Base-by-base conservation (phyloP, 768 basidiomycete genomes). In the Boletus reticuloceps region DNA sequence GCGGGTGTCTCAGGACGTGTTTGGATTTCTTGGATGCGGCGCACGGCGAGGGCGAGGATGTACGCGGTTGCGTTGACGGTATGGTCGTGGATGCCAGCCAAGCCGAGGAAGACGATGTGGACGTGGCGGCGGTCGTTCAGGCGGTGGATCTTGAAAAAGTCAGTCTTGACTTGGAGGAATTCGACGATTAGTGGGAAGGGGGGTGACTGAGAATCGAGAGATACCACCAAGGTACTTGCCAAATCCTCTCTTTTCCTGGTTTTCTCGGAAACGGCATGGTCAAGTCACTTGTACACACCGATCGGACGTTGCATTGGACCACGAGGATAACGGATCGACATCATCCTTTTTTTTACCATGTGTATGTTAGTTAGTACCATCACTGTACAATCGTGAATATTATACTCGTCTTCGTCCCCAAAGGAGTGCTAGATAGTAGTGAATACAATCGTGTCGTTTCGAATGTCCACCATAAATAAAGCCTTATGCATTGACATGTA, bases 1-100 rank as follows among this genome's bases (percentile, higher is more conserved):
- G 86, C 29, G 88, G 89, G 1, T 91, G 89, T 67, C 64, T 71
- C n/a, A 60, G 54, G 47, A 82, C 82, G 0, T 91, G 89, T 66
- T 64, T 91, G 51, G 77, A 77, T 32, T 89, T 85, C 62, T 68
- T 91, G 61, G 78, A 76, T 12, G 58, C 12, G 19, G 9, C 5
- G n/a, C 25, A 17, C 16, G 19, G 1, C 2, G 49, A 31, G 14
- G 51, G 29, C 13, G 10, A 5, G 31, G 16, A 22, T 22, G 40
- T 29, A 29, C 27, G 20, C 20, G 31, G 22, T 17, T 29, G 20
- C n/a, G 48, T 12, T 1, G 48, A 17, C 19, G n/a, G 8, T 9
- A 10, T 8, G 5, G 11, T 1, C 20, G 37, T 25, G 52, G 4
- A 19, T 17, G 0, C 17, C 14, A 16, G 6, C 39, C 2, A 36